Evolutionary conservation across 2,329 filamentous ascomycete species (phyloP).

Genomic region (Coleophoma eucalyptorum): DNA sequence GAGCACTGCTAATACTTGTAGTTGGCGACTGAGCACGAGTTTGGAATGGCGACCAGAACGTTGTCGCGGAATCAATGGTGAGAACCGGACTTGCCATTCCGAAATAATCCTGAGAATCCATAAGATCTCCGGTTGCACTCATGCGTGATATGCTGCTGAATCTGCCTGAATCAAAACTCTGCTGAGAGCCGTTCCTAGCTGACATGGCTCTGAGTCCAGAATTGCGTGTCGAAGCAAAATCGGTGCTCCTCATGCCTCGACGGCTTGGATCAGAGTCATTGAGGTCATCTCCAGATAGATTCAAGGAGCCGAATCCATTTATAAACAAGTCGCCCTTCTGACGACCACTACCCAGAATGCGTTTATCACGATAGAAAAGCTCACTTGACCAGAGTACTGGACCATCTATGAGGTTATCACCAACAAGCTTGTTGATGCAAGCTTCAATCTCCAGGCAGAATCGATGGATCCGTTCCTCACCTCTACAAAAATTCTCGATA

Average conservation of each 20-base stretch:
- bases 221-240: constrained; percentile 44
- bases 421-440: constrained; percentile 81
- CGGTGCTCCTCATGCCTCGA: constrained; percentile 33
- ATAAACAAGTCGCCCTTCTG: constrained; percentile 45
- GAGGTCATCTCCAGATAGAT: constrained; percentile 39
- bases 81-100: constrained; percentile 63
- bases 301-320: constrained; percentile 41
- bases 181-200: constrained; percentile 61
- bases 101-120: constrained; percentile 70
- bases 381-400: constrained; percentile 92
- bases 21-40: constrained; percentile 58
- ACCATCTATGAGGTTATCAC: constrained; percentile 77
- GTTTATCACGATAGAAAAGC: constrained; percentile 75
- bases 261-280: constrained; percentile 20
- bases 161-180: constrained; percentile 67
- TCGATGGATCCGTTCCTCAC: constrained; percentile 90
- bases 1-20: constrained; percentile 56
- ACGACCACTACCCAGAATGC: constrained; percentile 41
- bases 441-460: constrained; percentile 88
- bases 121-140: constrained; percentile 57
- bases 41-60: constrained; percentile 88
- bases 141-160: constrained; percentile 56
- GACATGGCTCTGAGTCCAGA: constrained; percentile 56
- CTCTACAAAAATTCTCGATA: constrained; percentile 90
- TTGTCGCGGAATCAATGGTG: constrained; percentile 70